Base-by-base conservation (phyloP, 1,139 yeast genomes). In the Trichomonascaceae sp. region DNA sequence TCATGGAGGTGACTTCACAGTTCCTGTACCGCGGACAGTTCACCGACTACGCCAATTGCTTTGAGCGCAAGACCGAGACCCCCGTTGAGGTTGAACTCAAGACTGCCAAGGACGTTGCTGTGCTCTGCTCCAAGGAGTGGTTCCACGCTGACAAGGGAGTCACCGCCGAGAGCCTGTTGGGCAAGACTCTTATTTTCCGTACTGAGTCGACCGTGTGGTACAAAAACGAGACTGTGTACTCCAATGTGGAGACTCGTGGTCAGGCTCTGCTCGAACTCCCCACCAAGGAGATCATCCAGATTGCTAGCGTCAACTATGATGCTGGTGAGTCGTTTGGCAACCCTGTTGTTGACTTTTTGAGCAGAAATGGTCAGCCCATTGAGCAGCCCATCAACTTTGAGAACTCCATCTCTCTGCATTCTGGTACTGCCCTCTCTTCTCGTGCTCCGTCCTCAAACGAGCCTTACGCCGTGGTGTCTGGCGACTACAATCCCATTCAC, bases 401-500 rank as follows among this genome's bases (percentile, higher is more conserved):
- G 61, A 80, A 84, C 56, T 73, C 84, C 37, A 87, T 87, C 52
- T 94, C 96, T 50, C 71, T 89, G 47, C 76, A 82, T 35, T 74
- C 84, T 40, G 73, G 71, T 46, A 81, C 89, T 47, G 76, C 71
- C 47, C 67, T 80, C 49, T 62, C 70, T 31, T 69, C 82, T 20
- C 76, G 77, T 54, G 81, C 92, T 30, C 93, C 93, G 46, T 72
- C 78, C 40, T 74, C 87, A 37, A 89, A 89, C 59, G 97, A 85
- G 64, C 85, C 94, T 29, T 92, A 92, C 56, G 98, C 96, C 43
- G 81, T 76, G 54, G 96, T 89, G 29, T 89, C 98, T 43, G 97
- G 98, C 56, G 99, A 89, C 60, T 87, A 74, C 74, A 89, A 89
- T 62, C 98, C 99, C 45, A 89, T 89, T 50, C 99, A 89, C 58